Percentiles rank a stretch among this genome's conserved stretches.
Conservation (phyloP, 2,329 filamentous ascomycete species). For the Thelonectria rubi region DNA sequence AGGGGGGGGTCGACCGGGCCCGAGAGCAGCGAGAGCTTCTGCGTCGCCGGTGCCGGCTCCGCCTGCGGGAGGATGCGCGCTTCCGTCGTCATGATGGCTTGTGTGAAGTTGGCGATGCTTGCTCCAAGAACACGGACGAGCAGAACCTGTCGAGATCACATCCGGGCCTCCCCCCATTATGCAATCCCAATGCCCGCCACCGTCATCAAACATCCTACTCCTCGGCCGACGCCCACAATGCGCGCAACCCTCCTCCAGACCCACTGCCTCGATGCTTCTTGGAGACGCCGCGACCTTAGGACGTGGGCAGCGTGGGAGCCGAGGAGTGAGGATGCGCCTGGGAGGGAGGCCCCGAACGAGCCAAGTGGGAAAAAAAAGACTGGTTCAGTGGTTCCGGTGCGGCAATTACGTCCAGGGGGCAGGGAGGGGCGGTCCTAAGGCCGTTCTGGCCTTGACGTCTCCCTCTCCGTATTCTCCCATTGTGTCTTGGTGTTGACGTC, state of each 20-base stretch:
- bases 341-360: not conserved
- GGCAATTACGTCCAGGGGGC: not conserved
- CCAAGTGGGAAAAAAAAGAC: not conserved
- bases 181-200: slow-evolving; percentile 1
- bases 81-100: slow-evolving; percentile 43
- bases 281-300: not conserved
- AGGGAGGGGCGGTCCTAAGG: not conserved
- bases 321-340: not conserved
- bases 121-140: not conserved
- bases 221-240: not conserved
- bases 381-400: not conserved
- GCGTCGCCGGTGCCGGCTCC: slow-evolving; percentile 43
- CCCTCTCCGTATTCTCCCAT: not conserved
- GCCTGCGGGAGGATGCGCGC: slow-evolving; percentile 41
- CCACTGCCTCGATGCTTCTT: not conserved
- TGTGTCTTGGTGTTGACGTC: no score
- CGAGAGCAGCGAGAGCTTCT: slow-evolving; percentile 68
- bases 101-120: not conserved
- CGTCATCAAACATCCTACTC: not conserved
- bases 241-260: not conserved
- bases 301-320: not conserved
- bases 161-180: slow-evolving; percentile 12
- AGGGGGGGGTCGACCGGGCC: slow-evolving; percentile 75
- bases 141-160: slow-evolving; percentile 3
- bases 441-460: not conserved